phyloP scores from a whole-genome alignment of 352 stramenopile species.

The Phytophthora kernoviae region DNA sequence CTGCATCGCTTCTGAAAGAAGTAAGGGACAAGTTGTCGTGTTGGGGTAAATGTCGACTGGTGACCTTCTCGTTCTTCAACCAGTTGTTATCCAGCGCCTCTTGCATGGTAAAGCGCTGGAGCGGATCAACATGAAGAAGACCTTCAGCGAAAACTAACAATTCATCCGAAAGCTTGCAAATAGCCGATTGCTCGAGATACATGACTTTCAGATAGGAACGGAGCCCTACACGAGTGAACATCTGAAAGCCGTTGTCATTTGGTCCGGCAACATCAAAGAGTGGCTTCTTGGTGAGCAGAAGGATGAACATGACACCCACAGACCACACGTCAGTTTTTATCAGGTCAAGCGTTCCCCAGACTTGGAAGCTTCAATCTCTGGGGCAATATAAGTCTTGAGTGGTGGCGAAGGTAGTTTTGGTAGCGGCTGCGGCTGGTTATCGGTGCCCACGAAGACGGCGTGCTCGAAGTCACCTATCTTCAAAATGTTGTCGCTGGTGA shows the following conservation, averaged over 20 bases:
- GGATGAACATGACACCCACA: slow-evolving; percentile 62
- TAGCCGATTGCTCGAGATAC: slow-evolving; percentile 65
- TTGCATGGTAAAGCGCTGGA: slow-evolving; percentile 69
- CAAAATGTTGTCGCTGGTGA: slow-evolving; percentile 55
- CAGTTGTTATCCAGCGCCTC: slow-evolving; percentile 76
- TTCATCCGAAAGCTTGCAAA: slow-evolving; percentile 60
- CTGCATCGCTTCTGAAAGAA: slow-evolving; percentile 19
- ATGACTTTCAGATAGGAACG: slow-evolving; percentile 61
- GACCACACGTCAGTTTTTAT: slow-evolving; percentile 65
- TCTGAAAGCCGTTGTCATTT: slow-evolving; percentile 60
- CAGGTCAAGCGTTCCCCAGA: slow-evolving; percentile 37
- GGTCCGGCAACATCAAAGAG: slow-evolving; percentile 51
- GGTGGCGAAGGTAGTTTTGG: slow-evolving; percentile 28
- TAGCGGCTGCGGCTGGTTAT: slow-evolving; percentile 40
- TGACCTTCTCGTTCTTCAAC: slow-evolving; percentile 31
- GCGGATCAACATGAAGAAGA: slow-evolving; percentile 85
- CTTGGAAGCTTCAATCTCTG: slow-evolving; percentile 46
- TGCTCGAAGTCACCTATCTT: slow-evolving; percentile 79
- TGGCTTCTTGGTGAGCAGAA: slow-evolving; percentile 61
- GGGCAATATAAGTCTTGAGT: slow-evolving; percentile 57
- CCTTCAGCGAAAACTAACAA: slow-evolving; percentile 83
- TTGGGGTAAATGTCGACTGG: slow-evolving; percentile 5
- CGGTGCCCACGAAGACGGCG: slow-evolving; percentile 57
- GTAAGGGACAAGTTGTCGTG: slow-evolving; percentile 9
- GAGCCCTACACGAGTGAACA: slow-evolving; percentile 52